phyloP scores from a whole-genome alignment of 345 rosid species.

The Syzygium jambos region DNA sequence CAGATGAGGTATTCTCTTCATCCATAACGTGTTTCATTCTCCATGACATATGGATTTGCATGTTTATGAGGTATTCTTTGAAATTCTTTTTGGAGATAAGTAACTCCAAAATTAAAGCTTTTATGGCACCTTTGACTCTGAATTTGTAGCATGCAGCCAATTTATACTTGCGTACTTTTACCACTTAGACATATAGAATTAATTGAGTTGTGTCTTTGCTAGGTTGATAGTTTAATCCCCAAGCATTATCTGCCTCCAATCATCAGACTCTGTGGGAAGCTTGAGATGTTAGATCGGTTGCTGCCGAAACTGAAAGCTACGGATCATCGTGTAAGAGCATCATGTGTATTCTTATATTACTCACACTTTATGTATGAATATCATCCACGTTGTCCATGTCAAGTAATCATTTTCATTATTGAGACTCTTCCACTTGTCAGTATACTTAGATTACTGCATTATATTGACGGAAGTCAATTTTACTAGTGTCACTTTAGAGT shows the following conservation, averaged over 20 bases:
- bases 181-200: neutral
- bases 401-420: neutral
- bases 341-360: neutral
- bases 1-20: constrained; percentile 59
- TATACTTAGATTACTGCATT: neutral
- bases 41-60: neutral
- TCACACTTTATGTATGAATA: neutral
- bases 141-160: neutral
- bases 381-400: neutral
- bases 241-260: constrained; percentile 76
- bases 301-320: constrained; percentile 88
- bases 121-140: neutral
- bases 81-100: neutral
- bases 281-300: constrained; percentile 90
- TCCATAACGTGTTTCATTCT: neutral
- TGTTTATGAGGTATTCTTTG: neutral
- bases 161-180: neutral
- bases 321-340: constrained; percentile 72
- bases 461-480: neutral
- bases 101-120: neutral
- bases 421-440: neutral
- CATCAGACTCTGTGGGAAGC: constrained; percentile 86
- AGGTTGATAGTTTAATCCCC: constrained; percentile 72
- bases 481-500: neutral
- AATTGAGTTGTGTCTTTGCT: constrained; percentile 10